A percentile compares a stretch with the other conserved stretches of the same genome.
Evolutionary conservation across 345 rosid genomes (phyloP).

Genomic region (Melastoma malabathricum): DNA sequence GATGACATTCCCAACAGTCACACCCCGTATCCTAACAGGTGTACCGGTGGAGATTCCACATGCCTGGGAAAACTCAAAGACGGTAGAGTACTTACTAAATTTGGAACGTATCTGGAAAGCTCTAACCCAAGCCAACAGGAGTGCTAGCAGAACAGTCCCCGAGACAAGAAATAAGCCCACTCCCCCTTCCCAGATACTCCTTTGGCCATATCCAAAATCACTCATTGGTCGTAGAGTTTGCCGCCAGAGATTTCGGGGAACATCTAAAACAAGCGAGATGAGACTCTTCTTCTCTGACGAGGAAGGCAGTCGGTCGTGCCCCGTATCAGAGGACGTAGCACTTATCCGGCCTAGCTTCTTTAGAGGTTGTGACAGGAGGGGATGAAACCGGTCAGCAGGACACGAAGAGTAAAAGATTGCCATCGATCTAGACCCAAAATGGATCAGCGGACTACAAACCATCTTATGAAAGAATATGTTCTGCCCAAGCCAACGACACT

Average conservation of each 20-base stretch:
- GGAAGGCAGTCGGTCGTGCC: constrained; percentile 30
- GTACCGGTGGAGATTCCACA: constrained; percentile 87
- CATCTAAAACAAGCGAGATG: constrained; percentile 50
- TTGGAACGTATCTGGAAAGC: constrained; percentile 69
- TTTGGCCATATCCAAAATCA: constrained; percentile 87
- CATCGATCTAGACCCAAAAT: too few relatives aligned
- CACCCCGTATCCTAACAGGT: constrained; percentile 93
- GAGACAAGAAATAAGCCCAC: constrained; percentile 92
- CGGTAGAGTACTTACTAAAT: constrained; percentile 76
- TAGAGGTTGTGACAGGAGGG: too few relatives aligned
- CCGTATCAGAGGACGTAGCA: constrained; percentile 45
- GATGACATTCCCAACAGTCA: constrained; percentile 75
- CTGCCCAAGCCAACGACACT: too few relatives aligned
- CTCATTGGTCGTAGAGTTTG: constrained; percentile 68
- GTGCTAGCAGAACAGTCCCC: constrained; percentile 70
- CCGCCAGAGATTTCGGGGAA: constrained; percentile 63
- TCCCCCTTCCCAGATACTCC: constrained; percentile 98
- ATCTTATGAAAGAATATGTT: too few relatives aligned
- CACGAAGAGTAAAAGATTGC: too few relatives aligned
- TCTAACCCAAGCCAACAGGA: constrained; percentile 84
- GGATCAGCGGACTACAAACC: too few relatives aligned
- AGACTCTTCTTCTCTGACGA: constrained; percentile 30
- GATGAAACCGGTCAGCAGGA: too few relatives aligned
- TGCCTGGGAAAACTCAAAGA: constrained; percentile 75
- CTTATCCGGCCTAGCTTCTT: constrained; percentile 11